Percentiles rank a stretch among this genome's conserved stretches.
These are phyloP conservation scores for Aspergillus sp. DNA, from an alignment of 2,329 filamentous ascomycete species.

Conservation along the genomic window DNA sequence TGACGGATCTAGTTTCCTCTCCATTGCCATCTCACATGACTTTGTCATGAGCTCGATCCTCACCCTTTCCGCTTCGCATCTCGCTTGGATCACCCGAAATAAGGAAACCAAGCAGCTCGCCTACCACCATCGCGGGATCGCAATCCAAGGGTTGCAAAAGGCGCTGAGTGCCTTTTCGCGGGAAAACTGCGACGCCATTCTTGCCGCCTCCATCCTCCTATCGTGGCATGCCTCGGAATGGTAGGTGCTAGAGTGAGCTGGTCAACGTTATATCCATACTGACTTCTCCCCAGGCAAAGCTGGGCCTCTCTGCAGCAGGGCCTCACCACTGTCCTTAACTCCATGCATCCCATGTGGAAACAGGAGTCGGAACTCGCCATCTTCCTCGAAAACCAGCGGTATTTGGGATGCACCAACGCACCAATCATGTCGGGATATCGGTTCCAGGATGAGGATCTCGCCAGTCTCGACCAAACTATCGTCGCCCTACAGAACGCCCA, in stretches of 20 bases:
- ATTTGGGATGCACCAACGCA: conserved; percentile 33
- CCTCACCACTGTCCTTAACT: conserved; percentile 82
- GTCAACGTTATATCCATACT: conserved; percentile 24
- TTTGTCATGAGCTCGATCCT: conserved; percentile 95
- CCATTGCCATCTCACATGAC: conserved; percentile 73
- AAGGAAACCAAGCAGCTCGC: conserved; percentile 82
- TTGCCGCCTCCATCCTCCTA: conserved; percentile 85
- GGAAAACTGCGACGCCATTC: conserved; percentile 83
- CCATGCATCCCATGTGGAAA: conserved; percentile 83
- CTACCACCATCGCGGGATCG: conserved; percentile 82
- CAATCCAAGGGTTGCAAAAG: conserved; percentile 82
- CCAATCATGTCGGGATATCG: conserved; percentile 33
- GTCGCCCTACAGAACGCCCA: conserved; percentile 59
- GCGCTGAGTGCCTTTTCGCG: conserved; percentile 82
- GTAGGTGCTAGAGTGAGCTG: conserved; percentile 54
- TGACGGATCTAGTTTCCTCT: conserved; percentile 62
- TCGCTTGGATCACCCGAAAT: conserved; percentile 85
- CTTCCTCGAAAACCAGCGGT: conserved; percentile 41
- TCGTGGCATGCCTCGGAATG: conserved; percentile 97
- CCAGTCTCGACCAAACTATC: conserved; percentile 65
- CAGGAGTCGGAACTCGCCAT: conserved; percentile 68
- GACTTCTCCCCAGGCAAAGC: conserved; percentile 63
- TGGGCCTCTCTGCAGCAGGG: conserved; percentile 94
- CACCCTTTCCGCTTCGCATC: conserved; percentile 90
- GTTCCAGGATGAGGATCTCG: conserved; percentile 63